Percentiles rank a stretch among this genome's conserved stretches.
Conservation (phyloP, 768 basidiomycete genomes). For the Psilocybe tampanensis region DNA sequence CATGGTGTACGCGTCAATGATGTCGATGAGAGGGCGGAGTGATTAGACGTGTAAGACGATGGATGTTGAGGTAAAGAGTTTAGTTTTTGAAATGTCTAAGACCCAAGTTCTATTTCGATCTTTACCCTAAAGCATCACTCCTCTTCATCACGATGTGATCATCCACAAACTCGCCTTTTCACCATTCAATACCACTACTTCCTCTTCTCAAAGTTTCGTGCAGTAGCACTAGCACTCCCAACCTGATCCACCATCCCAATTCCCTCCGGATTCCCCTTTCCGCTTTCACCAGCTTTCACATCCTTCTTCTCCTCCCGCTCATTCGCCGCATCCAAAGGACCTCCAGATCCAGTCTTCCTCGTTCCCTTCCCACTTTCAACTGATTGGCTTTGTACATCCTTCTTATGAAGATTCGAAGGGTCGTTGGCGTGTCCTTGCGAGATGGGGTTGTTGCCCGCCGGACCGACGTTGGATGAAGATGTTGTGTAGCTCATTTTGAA, state of each 20-base stretch:
- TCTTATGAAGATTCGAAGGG: constrained; percentile 17
- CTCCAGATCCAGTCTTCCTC: constrained; percentile 8
- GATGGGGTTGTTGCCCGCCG: constrained; percentile 9
- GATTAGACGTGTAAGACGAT: neutral
- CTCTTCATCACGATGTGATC: no score
- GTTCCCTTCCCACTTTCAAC: constrained; percentile 14
- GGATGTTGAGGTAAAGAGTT: neutral
- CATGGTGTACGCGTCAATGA: no score
- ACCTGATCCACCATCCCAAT: constrained; percentile 28
- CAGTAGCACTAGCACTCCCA: constrained; percentile 21
- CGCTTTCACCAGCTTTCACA: constrained; percentile 6
- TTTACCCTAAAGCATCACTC: no score
- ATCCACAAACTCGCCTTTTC: no score
- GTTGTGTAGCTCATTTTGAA: neutral
- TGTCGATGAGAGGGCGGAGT: no score
- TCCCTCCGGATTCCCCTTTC: constrained; percentile 24
- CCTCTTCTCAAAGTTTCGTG: constrained; percentile 18
- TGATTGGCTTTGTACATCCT: constrained; percentile 19
- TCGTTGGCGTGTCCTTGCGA: constrained; percentile 22
- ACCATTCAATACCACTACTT: no score
- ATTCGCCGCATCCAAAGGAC: constrained; percentile 21
- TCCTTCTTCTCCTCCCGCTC: constrained; percentile 6
- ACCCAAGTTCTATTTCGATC: no score
- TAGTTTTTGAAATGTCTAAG: neutral
- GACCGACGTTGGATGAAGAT: neutral